Conservation (phyloP, 176 grass and related monocot genomes). For the Raddia guianensis region DNA sequence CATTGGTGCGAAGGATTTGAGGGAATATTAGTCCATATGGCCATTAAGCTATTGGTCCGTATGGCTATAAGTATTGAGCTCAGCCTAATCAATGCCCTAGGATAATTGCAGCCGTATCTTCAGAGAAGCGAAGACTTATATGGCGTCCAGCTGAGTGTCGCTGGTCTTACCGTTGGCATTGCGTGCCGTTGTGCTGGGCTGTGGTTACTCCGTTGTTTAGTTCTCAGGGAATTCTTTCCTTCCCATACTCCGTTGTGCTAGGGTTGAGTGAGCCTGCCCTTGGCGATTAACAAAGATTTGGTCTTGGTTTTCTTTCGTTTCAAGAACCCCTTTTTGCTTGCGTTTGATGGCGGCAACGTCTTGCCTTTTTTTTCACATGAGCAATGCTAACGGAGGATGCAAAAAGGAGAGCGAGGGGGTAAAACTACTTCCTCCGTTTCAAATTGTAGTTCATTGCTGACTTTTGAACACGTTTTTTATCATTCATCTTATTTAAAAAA, state of each 20-base stretch:
- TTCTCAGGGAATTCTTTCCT: background rate
- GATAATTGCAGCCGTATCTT: constrained; percentile 38
- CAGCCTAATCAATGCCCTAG: constrained; percentile 31
- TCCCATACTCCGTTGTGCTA: no score
- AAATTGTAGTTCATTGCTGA: no score
- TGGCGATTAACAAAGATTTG: constrained; percentile 23
- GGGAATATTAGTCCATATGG: constrained; percentile 51
- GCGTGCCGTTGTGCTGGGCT: constrained; percentile 14
- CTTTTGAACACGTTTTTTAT: no score
- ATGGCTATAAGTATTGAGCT: constrained; percentile 8
- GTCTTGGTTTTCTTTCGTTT: constrained; percentile 32
- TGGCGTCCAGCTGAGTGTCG: constrained; percentile 20
- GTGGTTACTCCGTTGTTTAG: background rate
- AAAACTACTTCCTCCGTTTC: background rate
- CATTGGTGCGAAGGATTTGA: background rate
- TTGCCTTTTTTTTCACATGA: constrained; percentile 12
- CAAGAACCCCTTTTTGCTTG: constrained; percentile 21
- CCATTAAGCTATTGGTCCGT: background rate
- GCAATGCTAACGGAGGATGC: background rate
- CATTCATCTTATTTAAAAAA: no score
- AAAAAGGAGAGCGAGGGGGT: background rate
- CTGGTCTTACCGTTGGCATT: constrained; percentile 38
- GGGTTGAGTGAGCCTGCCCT: constrained; percentile 27
- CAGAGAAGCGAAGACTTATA: background rate
- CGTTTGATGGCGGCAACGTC: background rate